Base-by-base conservation (phyloP, 176 grass and related monocot genomes). In the Musa beccarii region DNA sequence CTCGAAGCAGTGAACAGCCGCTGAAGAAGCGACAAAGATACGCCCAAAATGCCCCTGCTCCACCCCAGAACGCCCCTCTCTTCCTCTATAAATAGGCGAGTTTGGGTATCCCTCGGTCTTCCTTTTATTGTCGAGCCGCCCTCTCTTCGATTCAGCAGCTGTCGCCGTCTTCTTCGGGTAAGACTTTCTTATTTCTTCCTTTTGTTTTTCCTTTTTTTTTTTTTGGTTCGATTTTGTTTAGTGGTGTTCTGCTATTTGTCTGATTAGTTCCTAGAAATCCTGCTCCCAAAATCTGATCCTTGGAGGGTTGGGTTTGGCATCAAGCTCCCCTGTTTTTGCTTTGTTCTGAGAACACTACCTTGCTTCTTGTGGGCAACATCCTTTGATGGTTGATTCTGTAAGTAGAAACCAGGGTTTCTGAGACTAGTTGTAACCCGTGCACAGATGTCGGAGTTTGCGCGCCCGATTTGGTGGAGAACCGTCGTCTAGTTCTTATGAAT, bases 401-500 rank as follows among this genome's bases (percentile, higher is more conserved):
- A 43, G 15, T 68, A 29, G 2, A 43, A 68, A 14, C 14, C 26
- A 29, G 15, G 65, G 15, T 0, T 70, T 70, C 49, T 21, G 68
- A 70, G 8, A 2, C 49, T 51, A 10, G 17, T 70, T 19, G 8
- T 51, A 49, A 51, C 51, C 25, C 20, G 8, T 51, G 68, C 49
- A 2, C 17, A 70, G 28, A 69, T 70, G 15, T 70, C 43, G 29
- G 52, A 51, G 66, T 68, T 68, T 43, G 29, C 12, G 6, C 15
- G 1, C 67, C 14, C 15, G 68, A 49, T 57, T 75, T 29, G 9
- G 25, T 59, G 13, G 54, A 59, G n/a, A 75, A 75, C 10, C 53
- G 9, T 75, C 16, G 7, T 75, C 24, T 61, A 75, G 23, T 1
- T 54, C 26, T 4, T 59, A 75, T 75, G 73, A 75, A 75, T 75